These are phyloP conservation scores for Penicillium sp. DNA, from an alignment of 2,329 filamentous ascomycete species.

Conservation along the genomic window DNA sequence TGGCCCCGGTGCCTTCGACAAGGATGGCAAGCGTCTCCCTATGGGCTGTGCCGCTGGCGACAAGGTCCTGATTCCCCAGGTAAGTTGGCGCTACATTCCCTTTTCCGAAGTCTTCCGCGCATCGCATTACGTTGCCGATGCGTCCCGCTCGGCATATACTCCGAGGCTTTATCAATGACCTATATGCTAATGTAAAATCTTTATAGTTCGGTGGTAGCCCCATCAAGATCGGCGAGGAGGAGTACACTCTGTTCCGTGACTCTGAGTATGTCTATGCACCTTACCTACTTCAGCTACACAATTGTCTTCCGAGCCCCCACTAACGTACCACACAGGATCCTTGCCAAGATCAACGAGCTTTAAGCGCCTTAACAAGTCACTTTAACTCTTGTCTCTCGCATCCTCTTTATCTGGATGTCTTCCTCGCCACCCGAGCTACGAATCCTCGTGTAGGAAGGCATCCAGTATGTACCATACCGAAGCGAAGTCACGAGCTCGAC, in stretches of 20 bases:
- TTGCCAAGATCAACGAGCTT: slow-evolving; percentile 95
- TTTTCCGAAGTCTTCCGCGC: slow-evolving; percentile 12
- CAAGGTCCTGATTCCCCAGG: slow-evolving; percentile 93
- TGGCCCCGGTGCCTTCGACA: slow-evolving; percentile 83
- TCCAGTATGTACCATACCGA: slow-evolving; percentile 35
- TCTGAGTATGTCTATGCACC: slow-evolving; percentile 74
- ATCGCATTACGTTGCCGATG: neutral
- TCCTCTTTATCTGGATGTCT: slow-evolving; percentile 14
- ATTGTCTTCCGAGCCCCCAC: neutral
- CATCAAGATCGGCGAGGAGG: slow-evolving; percentile 96
- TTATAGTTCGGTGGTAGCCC: slow-evolving; percentile 84
- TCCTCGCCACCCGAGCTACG: slow-evolving; percentile 10
- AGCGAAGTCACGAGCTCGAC: slow-evolving; percentile 32
- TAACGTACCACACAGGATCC: slow-evolving; percentile 63
- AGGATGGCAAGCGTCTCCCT: slow-evolving; percentile 81
- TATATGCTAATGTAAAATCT: slow-evolving; percentile 19
- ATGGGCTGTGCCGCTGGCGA: slow-evolving; percentile 84
- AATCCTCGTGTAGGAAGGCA: slow-evolving; percentile 11
- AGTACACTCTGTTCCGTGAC: slow-evolving; percentile 94
- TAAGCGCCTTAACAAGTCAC: slow-evolving; percentile 50
- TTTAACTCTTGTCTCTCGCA: slow-evolving; percentile 18
- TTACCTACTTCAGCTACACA: neutral
- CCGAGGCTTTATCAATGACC: neutral
- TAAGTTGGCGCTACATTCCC: slow-evolving; percentile 45
- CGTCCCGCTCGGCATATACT: neutral